phyloP scores from a whole-genome alignment of 176 grass and related monocot genomes.

The Chloris gayana region DNA sequence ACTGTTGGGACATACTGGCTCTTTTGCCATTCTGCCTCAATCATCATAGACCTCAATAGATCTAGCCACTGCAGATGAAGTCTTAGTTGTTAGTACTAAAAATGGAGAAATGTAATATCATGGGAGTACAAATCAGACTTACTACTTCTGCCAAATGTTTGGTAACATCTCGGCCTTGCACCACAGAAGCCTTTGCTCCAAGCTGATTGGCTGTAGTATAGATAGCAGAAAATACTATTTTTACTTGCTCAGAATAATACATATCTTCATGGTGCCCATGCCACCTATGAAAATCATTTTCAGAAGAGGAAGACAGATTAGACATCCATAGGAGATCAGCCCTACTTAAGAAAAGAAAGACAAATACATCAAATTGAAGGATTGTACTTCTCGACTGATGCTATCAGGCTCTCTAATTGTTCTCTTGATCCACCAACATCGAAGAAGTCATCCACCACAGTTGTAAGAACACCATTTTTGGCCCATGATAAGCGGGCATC shows the following conservation, averaged over 20 bases:
- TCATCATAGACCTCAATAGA: too few species aligned
- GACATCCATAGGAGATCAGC: background rate
- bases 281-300: conserved; percentile 49
- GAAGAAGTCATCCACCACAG: too few species aligned
- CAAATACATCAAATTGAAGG: background rate
- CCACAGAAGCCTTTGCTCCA: conserved; percentile 55
- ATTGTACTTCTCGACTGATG: conserved; percentile 62
- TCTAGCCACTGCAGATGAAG: conserved; percentile 55
- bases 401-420: conserved; percentile 61
- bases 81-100: conserved; percentile 4
- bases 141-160: conserved; percentile 64
- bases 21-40: too few species aligned
- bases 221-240: too few species aligned
- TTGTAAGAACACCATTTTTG: too few species aligned
- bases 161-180: conserved; percentile 54
- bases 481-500: too few species aligned
- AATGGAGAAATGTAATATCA: background rate
- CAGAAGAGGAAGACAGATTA: background rate
- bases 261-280: conserved; percentile 51
- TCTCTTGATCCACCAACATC: conserved; percentile 74
- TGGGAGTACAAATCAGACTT: conserved; percentile 6
- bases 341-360: background rate
- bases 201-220: conserved; percentile 62
- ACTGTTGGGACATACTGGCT: too few species aligned
- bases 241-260: conserved; percentile 65